These are phyloP conservation scores for Grammothele lineata DNA, from an alignment of 768 basidiomycete species.

Conservation along the genomic window DNA sequence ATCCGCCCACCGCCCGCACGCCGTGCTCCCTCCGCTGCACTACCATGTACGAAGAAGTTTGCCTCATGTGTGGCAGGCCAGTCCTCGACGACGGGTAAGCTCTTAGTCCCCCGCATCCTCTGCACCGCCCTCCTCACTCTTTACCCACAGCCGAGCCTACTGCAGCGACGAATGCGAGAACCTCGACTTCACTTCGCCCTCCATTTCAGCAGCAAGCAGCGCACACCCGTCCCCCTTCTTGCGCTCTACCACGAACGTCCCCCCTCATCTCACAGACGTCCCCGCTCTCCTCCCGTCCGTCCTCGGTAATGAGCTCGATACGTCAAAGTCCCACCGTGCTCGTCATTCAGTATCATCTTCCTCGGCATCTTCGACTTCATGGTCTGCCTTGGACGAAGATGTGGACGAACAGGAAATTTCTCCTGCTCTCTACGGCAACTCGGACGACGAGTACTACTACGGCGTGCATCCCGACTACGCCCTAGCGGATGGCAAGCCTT, in stretches of 20 bases:
- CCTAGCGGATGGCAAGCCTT: conserved; percentile 37
- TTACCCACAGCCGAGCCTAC: conserved; percentile 54
- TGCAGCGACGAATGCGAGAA: conserved; percentile 67
- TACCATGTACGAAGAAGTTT: conserved; percentile 80
- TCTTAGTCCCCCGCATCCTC: conserved; percentile 12
- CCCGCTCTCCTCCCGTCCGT: conserved; percentile 58
- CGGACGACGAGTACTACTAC: conserved; percentile 28
- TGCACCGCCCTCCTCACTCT: conserved; percentile 14
- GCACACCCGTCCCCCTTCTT: conserved; percentile 65
- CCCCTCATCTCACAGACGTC: conserved; percentile 47
- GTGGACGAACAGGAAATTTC: conserved; percentile 56
- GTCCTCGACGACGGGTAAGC: conserved; percentile 60
- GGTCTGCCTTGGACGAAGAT: conserved; percentile 62
- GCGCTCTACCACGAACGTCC: conserved; percentile 34
- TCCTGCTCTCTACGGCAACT: conserved; percentile 20
- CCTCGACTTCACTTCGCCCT: conserved; percentile 60
- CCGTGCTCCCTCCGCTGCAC: background rate
- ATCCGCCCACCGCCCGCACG: background rate
- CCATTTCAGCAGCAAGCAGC: conserved; percentile 64
- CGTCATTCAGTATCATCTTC: conserved; percentile 59
- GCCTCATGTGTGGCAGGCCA: conserved; percentile 66
- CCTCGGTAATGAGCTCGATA: conserved; percentile 50
- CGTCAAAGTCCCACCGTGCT: conserved; percentile 39
- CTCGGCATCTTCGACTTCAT: conserved; percentile 59
- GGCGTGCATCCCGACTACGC: conserved; percentile 36